A percentile compares a stretch with the other conserved stretches of the same genome.
phyloP scores from a whole-genome alignment of 2,329 filamentous ascomycete species.

The Nectriaceae sp. region DNA sequence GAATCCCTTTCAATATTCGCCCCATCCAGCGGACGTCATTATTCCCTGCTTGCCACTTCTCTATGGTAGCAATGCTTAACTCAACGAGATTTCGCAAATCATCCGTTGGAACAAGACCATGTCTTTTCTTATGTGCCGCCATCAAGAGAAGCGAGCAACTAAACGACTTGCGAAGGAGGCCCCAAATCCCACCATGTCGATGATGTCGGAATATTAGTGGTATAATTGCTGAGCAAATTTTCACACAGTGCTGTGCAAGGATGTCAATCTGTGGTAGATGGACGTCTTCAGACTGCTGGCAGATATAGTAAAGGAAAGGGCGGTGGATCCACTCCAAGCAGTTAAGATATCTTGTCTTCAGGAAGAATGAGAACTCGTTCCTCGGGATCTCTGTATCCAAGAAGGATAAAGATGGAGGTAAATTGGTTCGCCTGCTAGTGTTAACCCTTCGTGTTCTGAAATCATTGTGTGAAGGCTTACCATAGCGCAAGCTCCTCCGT shows the following conservation, averaged over 20 bases:
- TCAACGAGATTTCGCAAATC: background rate
- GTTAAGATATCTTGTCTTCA: background rate
- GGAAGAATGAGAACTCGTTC: slow-evolving; percentile 2
- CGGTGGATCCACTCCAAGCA: slow-evolving; percentile 1
- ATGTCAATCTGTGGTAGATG: background rate
- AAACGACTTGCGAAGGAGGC: slow-evolving; percentile 1
- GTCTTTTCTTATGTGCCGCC: background rate
- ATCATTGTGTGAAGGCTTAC: background rate
- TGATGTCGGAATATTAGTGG: background rate
- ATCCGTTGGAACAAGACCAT: background rate
- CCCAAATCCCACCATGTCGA: slow-evolving; percentile 1
- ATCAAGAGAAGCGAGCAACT: background rate
- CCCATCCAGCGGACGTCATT: background rate
- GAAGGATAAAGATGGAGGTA: background rate
- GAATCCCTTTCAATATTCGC: background rate
- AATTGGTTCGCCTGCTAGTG: background rate
- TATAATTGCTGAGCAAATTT: background rate
- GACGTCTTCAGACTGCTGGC: background rate
- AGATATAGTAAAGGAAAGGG: background rate
- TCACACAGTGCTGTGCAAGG: background rate
- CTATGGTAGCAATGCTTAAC: background rate
- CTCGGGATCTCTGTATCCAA: background rate
- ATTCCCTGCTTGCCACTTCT: background rate
- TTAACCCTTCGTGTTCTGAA: background rate
- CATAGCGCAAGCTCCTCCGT: background rate